These are phyloP conservation scores for Hypsizygus ulmarius DNA, from an alignment of 1,284 basidiomycete genomes.

Conservation along the genomic window DNA sequence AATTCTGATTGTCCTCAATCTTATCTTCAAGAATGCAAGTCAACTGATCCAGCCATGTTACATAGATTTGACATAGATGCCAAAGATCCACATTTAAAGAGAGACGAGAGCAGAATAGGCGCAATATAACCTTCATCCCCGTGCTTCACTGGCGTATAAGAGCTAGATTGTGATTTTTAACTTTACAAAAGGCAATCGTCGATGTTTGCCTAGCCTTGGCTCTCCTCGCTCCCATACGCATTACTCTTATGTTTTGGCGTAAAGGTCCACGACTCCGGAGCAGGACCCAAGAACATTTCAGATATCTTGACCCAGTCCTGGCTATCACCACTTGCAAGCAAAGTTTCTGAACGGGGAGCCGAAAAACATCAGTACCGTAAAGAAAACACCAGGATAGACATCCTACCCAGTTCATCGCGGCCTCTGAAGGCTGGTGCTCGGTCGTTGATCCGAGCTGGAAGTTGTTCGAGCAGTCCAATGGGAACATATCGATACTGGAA, in stretches of 20 bases:
- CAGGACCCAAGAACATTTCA: constrained; percentile 81
- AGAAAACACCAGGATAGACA: not conserved
- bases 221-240: constrained; percentile 37
- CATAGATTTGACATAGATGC: not conserved
- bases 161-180: not conserved
- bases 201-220: constrained; percentile 16
- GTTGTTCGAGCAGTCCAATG: constrained; percentile 85
- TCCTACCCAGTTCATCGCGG: constrained; percentile 79
- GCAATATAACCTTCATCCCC: too few species aligned
- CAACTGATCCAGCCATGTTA: not conserved
- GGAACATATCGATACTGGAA: constrained; percentile 97
- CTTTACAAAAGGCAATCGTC: not conserved
- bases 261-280: constrained; percentile 46
- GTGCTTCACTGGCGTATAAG: too few species aligned
- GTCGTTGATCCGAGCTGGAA: constrained; percentile 87
- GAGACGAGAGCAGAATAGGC: too few species aligned
- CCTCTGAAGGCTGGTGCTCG: constrained; percentile 85
- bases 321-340: constrained; percentile 78
- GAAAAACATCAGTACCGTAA: not conserved
- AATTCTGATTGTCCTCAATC: not conserved
- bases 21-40: not conserved
- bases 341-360: constrained; percentile 56
- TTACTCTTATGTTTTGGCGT: constrained; percentile 55
- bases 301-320: constrained; percentile 95
- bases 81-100: not conserved